Evolutionary conservation across 495 filamentous ascomycete genomes (phyloP).

Genomic region (Amniculicola lignicola): DNA sequence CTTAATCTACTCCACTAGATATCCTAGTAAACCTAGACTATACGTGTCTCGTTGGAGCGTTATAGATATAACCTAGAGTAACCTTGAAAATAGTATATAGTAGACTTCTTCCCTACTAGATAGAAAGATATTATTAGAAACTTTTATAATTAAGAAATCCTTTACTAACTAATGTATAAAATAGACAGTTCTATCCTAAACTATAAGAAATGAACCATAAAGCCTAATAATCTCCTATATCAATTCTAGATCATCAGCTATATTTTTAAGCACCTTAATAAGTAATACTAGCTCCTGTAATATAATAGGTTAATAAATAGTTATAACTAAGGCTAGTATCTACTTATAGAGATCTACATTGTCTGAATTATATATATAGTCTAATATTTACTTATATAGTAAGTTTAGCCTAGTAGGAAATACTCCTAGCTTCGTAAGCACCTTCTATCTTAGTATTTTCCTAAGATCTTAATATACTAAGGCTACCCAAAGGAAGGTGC

Average conservation of each 20-base stretch:
- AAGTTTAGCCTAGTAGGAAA: slow-evolving; percentile 35
- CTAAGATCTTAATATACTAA: slow-evolving; percentile 33
- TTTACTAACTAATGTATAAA: no score
- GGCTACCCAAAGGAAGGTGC: slow-evolving; percentile 6
- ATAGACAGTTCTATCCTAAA: neutral
- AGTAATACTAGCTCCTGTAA: neutral
- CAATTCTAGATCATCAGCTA: slow-evolving; percentile 26
- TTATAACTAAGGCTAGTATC: neutral
- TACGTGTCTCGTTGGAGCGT: neutral
- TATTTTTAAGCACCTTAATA: neutral
- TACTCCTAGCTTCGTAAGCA: neutral
- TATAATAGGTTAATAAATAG: neutral
- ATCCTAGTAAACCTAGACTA: neutral
- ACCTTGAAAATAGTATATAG: neutral
- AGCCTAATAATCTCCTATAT: slow-evolving; percentile 5
- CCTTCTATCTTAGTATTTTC: neutral
- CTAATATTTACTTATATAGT: slow-evolving; percentile 38
- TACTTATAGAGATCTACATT: neutral
- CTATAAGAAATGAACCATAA: slow-evolving; percentile 6
- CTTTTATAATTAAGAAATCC: neutral
- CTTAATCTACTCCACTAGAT: no score
- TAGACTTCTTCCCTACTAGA: no score
- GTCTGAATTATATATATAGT: slow-evolving; percentile 29
- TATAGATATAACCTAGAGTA: neutral
- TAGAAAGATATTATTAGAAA: slow-evolving; percentile 1